Conservation (phyloP, 495 filamentous ascomycete species). For the Xylaria castorea region DNA sequence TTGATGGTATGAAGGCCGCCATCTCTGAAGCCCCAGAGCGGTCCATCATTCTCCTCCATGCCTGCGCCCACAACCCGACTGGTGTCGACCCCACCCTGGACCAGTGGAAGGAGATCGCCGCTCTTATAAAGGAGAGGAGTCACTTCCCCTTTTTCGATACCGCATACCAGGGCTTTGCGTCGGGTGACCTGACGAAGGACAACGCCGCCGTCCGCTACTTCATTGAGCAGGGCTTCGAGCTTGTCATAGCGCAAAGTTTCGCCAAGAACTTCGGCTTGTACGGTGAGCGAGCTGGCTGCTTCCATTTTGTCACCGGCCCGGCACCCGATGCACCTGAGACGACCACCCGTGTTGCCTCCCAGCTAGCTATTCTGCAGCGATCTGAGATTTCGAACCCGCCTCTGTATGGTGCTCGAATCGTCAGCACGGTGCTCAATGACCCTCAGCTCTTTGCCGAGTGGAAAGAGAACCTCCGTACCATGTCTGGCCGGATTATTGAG, state of each 20-base stretch:
- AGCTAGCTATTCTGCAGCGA: constrained; percentile 93
- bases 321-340: constrained; percentile 67
- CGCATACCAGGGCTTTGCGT: constrained; percentile 98
- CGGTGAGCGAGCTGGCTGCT: constrained; percentile 93
- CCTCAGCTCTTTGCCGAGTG: constrained; percentile 83
- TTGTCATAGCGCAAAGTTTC: constrained; percentile 94
- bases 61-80: constrained; percentile 97
- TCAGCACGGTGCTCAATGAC: constrained; percentile 83
- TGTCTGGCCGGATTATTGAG: constrained; percentile 90
- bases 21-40: constrained; percentile 73
- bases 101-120: constrained; percentile 91
- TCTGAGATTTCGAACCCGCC: constrained; percentile 97
- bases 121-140: constrained; percentile 70
- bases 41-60: constrained; percentile 90
- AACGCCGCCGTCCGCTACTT: constrained; percentile 93
- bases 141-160: constrained; percentile 99
- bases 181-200: constrained; percentile 83
- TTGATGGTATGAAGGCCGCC: constrained; percentile 79
- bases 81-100: constrained; percentile 93
- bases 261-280: constrained; percentile 99
- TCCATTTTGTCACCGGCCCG: constrained; percentile 89
- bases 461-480: constrained; percentile 89
- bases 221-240: constrained; percentile 91
- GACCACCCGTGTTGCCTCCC: constrained; percentile 74
- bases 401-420: constrained; percentile 91